Percentiles rank a stretch among this genome's conserved stretches.
Conservation (phyloP, 495 filamentous ascomycete species). For the Sordaria brevicollis region DNA sequence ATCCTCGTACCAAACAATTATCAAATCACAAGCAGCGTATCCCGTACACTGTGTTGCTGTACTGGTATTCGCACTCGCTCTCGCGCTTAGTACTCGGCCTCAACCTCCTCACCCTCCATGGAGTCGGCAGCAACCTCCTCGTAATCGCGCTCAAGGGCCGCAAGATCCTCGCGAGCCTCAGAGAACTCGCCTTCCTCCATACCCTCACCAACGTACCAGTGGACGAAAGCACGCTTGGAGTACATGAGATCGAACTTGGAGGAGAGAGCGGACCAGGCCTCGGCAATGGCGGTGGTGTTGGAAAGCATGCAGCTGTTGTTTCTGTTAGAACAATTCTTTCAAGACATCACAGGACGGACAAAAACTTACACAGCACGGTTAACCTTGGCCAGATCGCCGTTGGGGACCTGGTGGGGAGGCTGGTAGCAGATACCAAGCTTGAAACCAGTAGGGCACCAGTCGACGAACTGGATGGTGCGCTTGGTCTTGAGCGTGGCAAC, state of each 20-base stretch:
- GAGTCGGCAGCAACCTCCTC: slow-evolving; percentile 98
- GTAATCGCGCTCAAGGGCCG: slow-evolving; percentile 96
- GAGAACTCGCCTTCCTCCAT: slow-evolving; percentile 99
- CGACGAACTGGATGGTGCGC: slow-evolving; percentile 96
- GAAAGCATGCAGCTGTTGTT: slow-evolving; percentile 83
- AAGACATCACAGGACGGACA: background rate
- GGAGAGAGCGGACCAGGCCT: slow-evolving; percentile 95
- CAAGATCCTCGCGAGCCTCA: slow-evolving; percentile 95
- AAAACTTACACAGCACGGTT: slow-evolving; percentile 87
- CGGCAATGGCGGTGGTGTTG: slow-evolving; percentile 97
- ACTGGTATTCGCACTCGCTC: background rate
- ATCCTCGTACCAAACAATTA: background rate
- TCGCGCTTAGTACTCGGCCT: slow-evolving; percentile 94
- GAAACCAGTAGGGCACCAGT: slow-evolving; percentile 99
- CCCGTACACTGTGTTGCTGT: background rate
- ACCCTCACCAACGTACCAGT: slow-evolving; percentile 99
- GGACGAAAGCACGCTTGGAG: slow-evolving; percentile 98
- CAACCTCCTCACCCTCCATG: slow-evolving; percentile 75
- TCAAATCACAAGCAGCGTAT: background rate
- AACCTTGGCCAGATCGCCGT: slow-evolving; percentile 93
- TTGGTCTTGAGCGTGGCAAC: slow-evolving; percentile 96
- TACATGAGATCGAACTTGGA: slow-evolving; percentile 99
- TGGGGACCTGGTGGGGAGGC: slow-evolving; percentile 87
- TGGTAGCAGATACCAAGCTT: slow-evolving; percentile 99
- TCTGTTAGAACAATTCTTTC: slow-evolving; percentile 13